Conservation (phyloP, 2,329 filamentous ascomycete genomes). For the Paracoccidioides lutzii region DNA sequence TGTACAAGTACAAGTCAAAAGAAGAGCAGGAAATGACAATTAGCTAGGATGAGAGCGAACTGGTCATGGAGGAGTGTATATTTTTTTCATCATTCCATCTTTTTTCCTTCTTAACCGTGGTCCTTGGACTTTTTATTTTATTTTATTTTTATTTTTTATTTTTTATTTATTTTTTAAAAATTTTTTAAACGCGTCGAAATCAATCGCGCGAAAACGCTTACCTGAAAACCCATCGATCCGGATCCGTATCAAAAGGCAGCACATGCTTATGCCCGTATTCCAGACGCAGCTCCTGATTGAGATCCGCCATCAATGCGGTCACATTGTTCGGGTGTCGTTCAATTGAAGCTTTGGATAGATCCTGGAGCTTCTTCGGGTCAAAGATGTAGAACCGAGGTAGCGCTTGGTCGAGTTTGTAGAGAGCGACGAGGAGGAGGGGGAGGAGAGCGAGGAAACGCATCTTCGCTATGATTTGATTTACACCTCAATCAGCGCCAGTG, state of each 20-base stretch:
- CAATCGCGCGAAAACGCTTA: background rate
- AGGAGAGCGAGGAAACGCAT: conserved; percentile 3
- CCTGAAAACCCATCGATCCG: conserved; percentile 67
- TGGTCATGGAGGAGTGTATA: background rate
- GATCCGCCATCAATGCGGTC: conserved; percentile 19
- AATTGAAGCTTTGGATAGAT: conserved; percentile 12
- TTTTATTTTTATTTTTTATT: no score
- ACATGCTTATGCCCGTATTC: conserved; percentile 9
- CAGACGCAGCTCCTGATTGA: conserved; percentile 5
- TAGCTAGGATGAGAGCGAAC: background rate
- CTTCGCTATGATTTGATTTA: background rate
- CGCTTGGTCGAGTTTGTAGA: conserved; percentile 6
- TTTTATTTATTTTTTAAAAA: no score
- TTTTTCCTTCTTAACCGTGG: background rate
- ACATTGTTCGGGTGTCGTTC: conserved; percentile 19
- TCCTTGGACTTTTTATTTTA: no score
- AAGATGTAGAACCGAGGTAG: conserved; percentile 14
- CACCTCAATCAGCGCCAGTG: background rate
- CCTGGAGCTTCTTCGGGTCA: conserved; percentile 12
- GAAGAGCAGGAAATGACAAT: background rate
- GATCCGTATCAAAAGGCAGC: conserved; percentile 21
- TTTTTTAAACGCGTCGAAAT: no score
- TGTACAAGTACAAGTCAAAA: background rate
- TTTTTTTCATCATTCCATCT: background rate
- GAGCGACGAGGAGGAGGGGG: conserved; percentile 4